Conservation (phyloP, 805 yeast species). For the Komagataella kurtzmanii region DNA sequence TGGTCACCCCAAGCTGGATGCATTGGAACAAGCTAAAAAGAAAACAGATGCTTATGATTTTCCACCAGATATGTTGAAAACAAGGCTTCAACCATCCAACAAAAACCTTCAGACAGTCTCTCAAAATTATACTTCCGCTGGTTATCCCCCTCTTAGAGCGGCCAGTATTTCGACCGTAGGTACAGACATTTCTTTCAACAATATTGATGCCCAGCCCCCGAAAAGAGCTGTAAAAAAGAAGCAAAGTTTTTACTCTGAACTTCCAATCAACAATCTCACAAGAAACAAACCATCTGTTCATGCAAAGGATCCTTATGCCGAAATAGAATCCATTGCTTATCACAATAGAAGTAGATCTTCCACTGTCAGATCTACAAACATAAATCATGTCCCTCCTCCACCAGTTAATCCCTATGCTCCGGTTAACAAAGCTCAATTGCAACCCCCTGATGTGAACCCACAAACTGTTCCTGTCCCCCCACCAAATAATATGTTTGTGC, state of each 20-base stretch:
- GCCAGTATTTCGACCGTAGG: background rate
- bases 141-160: background rate
- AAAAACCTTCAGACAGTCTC: background rate
- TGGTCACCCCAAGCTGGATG: constrained; percentile 2
- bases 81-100: background rate
- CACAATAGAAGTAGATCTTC: constrained; percentile 1
- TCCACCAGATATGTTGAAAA: constrained; percentile 37
- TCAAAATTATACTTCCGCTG: background rate
- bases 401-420: background rate
- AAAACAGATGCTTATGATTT: constrained; percentile 72
- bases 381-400: constrained; percentile 1
- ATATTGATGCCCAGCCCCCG: constrained; percentile 3
- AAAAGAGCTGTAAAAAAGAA: constrained; percentile 7
- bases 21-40: constrained; percentile 22
- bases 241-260: constrained; percentile 45
- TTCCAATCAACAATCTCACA: constrained; percentile 26
- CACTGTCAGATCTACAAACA: background rate
- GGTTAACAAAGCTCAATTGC: background rate
- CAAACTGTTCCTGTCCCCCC: background rate
- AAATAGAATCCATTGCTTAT: constrained; percentile 4
- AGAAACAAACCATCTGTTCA: constrained; percentile 1
- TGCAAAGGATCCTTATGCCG: constrained; percentile 6
- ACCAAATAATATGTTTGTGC: background rate
- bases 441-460: background rate
- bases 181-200: background rate